Conservation (phyloP, 371 early-diverging fungal genomes). For the Syncephalastrum monosporum region DNA sequence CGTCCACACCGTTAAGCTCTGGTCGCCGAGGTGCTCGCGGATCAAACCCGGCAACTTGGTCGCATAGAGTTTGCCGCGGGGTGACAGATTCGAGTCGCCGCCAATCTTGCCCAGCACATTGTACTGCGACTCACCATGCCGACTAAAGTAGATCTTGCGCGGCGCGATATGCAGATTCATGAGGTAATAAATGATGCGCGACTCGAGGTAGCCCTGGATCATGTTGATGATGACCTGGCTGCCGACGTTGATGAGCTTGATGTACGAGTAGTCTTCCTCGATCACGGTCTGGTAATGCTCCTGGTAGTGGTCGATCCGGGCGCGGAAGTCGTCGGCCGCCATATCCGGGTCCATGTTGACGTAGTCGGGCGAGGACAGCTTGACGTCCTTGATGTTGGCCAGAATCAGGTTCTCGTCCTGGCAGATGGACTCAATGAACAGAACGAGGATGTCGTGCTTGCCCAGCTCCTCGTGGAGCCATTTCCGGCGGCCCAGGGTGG, state of each 20-base stretch:
- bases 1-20: conserved; percentile 89
- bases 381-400: conserved; percentile 93
- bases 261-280: conserved; percentile 77
- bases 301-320: conserved; percentile 88
- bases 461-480: conserved; percentile 68
- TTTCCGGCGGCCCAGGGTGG: conserved; percentile 79
- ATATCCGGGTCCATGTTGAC: conserved; percentile 61
- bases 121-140: conserved; percentile 91
- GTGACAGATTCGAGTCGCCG: conserved; percentile 90
- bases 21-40: conserved; percentile 63
- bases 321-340: conserved; percentile 75
- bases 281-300: conserved; percentile 86
- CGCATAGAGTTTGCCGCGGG: conserved; percentile 84
- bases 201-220: conserved; percentile 92
- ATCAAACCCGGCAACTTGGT: conserved; percentile 80
- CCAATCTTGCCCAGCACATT: conserved; percentile 91
- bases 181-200: conserved; percentile 93
- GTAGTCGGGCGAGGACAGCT: conserved; percentile 94
- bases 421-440: conserved; percentile 96
- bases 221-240: conserved; percentile 86
- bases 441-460: conserved; percentile 76
- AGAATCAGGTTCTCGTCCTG: conserved; percentile 84
- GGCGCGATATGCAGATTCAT: conserved; percentile 98
- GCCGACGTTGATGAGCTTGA: conserved; percentile 94
- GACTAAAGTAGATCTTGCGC: conserved; percentile 86